Conservation (phyloP, 805 yeast species). For the Phaffomyces opuntiae region DNA sequence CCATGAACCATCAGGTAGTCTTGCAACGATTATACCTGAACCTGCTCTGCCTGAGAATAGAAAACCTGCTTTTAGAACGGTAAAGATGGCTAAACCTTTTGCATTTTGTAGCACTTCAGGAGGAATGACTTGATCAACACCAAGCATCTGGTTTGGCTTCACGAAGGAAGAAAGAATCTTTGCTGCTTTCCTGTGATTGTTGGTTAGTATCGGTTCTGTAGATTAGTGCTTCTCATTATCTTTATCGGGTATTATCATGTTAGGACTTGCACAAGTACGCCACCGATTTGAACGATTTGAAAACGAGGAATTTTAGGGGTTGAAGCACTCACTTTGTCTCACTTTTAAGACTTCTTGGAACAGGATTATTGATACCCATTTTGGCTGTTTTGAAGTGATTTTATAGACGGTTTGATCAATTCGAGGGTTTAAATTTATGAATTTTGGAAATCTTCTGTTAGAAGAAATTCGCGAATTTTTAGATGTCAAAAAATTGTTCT, state of each 20-base stretch:
- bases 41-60: constrained; percentile 96
- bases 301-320: background rate
- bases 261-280: background rate
- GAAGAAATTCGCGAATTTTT: constrained; percentile 2
- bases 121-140: constrained; percentile 86
- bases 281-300: background rate
- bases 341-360: constrained; percentile 81
- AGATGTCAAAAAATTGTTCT: background rate
- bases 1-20: constrained; percentile 94
- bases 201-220: background rate
- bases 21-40: constrained; percentile 89
- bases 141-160: constrained; percentile 90
- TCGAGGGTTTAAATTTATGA: no score
- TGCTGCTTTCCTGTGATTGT: constrained; percentile 72
- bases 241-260: no score
- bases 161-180: constrained; percentile 82
- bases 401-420: background rate
- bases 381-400: background rate
- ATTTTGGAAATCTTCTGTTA: background rate
- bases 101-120: constrained; percentile 83
- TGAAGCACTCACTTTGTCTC: constrained; percentile 66
- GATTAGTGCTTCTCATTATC: background rate
- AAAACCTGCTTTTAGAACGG: constrained; percentile 96
- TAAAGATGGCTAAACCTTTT: constrained; percentile 84
- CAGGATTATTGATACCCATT: constrained; percentile 91